Evolutionary conservation across 2,329 filamentous ascomycete genomes (phyloP).

Genomic region (Phyllosticta citrichinensis): DNA sequence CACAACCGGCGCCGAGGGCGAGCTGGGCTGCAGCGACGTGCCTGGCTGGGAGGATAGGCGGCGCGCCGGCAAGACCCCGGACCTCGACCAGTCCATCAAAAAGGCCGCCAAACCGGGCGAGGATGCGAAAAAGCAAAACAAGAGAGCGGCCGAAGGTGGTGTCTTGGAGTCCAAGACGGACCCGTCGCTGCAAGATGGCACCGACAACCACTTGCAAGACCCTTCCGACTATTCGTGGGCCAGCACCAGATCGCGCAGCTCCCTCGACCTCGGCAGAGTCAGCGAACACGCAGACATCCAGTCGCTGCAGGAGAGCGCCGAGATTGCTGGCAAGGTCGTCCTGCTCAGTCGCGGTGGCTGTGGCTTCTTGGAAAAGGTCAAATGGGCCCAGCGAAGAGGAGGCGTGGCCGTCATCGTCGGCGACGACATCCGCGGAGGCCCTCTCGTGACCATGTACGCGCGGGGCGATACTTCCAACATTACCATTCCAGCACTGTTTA

Average conservation of each 20-base stretch:
- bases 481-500: slow-evolving; percentile 89
- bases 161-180: background rate
- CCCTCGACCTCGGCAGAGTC: slow-evolving; percentile 18
- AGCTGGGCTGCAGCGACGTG: slow-evolving; percentile 90
- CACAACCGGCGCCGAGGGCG: slow-evolving; percentile 54
- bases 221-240: slow-evolving; percentile 34
- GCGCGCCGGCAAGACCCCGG: slow-evolving; percentile 10
- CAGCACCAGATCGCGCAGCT: slow-evolving; percentile 17
- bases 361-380: slow-evolving; percentile 92
- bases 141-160: background rate
- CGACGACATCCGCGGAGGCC: slow-evolving; percentile 80
- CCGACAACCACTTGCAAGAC: slow-evolving; percentile 73
- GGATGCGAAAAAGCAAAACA: background rate
- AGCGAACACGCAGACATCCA: slow-evolving; percentile 73
- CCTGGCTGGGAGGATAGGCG: slow-evolving; percentile 66
- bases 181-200: slow-evolving; percentile 53
- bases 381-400: slow-evolving; percentile 89
- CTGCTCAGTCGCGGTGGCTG: slow-evolving; percentile 87
- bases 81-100: slow-evolving; percentile 28
- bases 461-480: slow-evolving; percentile 90
- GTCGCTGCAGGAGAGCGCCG: slow-evolving; percentile 79
- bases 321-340: slow-evolving; percentile 89
- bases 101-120: background rate
- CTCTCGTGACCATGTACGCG: slow-evolving; percentile 96
- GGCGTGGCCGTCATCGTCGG: slow-evolving; percentile 87